A percentile compares a stretch with the other conserved stretches of the same genome.
Conservation (phyloP, 208 protist species). For the Acanthamoeba rhysodes region DNA sequence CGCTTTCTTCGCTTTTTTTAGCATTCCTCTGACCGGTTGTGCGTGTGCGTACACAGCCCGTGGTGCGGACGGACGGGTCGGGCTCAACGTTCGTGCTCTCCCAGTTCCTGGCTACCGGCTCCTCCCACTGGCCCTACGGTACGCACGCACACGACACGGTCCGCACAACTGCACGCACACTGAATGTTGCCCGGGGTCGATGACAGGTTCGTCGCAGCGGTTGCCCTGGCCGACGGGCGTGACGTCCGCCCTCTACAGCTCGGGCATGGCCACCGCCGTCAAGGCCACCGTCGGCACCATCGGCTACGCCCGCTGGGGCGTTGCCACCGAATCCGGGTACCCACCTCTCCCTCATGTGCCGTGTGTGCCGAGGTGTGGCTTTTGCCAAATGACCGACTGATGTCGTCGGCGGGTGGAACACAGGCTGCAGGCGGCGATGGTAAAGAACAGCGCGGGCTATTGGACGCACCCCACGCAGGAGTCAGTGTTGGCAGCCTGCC, state of each 20-base stretch:
- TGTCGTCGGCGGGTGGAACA: not conserved
- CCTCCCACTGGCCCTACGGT: not conserved
- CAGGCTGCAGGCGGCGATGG: not conserved
- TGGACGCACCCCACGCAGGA: not conserved
- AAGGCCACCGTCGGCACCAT: not conserved
- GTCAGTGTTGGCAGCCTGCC: not conserved
- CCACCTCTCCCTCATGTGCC: not conserved
- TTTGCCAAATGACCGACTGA: not conserved
- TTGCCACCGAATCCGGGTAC: not conserved
- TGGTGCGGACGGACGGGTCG: not conserved
- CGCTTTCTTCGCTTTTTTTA: not conserved
- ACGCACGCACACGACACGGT: not conserved
- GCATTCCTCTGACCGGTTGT: not conserved
- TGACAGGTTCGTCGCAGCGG: not conserved
- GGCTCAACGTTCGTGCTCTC: not conserved
- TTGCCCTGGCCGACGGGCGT: not conserved
- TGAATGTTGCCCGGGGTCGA: not conserved
- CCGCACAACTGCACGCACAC: not conserved
- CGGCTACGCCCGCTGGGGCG: conserved; percentile 14
- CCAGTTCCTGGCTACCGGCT: not conserved
- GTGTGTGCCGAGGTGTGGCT: not conserved
- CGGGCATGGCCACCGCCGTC: not conserved
- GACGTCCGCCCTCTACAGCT: not conserved
- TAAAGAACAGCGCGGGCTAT: conserved; percentile 35
- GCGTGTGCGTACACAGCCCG: not conserved